These are phyloP conservation scores for Lodderomyces beijingensis DNA, from an alignment of 1,139 yeast species.

Conservation along the genomic window DNA sequence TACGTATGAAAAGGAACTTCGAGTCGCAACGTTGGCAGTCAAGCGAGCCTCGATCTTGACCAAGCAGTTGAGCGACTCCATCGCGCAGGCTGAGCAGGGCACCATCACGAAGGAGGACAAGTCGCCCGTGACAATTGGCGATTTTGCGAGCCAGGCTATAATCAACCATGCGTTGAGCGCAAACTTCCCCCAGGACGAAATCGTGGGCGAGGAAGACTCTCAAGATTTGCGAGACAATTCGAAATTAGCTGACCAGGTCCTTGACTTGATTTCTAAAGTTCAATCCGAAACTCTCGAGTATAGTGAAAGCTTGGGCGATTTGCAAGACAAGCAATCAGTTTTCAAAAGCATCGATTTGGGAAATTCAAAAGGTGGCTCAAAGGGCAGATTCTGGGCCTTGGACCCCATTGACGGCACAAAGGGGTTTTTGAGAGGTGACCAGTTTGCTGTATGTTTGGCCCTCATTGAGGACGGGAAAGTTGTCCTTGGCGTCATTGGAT, in stretches of 20 bases:
- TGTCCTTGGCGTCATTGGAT: slow-evolving; percentile 88
- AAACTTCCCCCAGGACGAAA: slow-evolving; percentile 77
- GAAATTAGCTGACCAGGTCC: slow-evolving; percentile 35
- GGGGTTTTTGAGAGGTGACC: slow-evolving; percentile 94
- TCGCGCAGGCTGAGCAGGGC: slow-evolving; percentile 52
- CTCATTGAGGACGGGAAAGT: slow-evolving; percentile 81
- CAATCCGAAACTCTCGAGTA: slow-evolving; percentile 31
- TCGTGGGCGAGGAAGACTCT: slow-evolving; percentile 95
- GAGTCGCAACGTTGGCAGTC: slow-evolving; percentile 84
- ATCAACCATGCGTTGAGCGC: slow-evolving; percentile 76
- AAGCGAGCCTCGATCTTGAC: slow-evolving; percentile 81
- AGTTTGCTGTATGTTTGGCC: slow-evolving; percentile 93
- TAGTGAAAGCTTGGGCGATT: slow-evolving; percentile 32
- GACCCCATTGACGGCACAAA: slow-evolving; percentile 99
- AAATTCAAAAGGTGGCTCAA: slow-evolving; percentile 66
- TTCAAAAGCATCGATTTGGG: slow-evolving; percentile 74
- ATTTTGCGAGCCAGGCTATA: slow-evolving; percentile 93
- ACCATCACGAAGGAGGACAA: slow-evolving; percentile 81
- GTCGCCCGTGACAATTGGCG: slow-evolving; percentile 96
- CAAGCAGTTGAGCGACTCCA: slow-evolving; percentile 63
- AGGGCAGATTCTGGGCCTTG: slow-evolving; percentile 90
- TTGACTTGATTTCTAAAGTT: slow-evolving; percentile 44
- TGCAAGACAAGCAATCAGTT: slow-evolving; percentile 46
- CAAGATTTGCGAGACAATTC: slow-evolving; percentile 50
- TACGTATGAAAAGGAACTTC: slow-evolving; percentile 46